Percentiles rank a stretch among this genome's conserved stretches.
Conservation (phyloP, 108 stramenopile species). For the Pseudonitzschia pungens region DNA sequence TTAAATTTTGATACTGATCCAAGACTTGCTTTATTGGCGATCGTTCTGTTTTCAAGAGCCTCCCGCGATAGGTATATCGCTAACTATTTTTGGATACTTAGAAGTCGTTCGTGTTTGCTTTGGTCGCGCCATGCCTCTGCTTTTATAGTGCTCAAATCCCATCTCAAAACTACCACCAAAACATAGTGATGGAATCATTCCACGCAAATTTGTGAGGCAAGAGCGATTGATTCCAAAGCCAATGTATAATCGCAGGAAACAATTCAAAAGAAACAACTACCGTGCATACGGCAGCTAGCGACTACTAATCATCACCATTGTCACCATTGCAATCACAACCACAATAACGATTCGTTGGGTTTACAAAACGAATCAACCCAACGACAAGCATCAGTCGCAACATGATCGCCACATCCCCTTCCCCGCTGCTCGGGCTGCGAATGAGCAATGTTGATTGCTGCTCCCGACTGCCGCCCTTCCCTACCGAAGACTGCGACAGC, state of each 20-base stretch:
- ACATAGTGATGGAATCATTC: not conserved
- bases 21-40: not conserved
- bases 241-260: too few relatives aligned
- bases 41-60: not conserved
- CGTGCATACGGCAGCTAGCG: too few relatives aligned
- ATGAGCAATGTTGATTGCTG: not conserved
- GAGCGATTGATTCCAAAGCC: too few relatives aligned
- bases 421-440: slow-evolving; percentile 19
- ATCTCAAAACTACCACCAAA: not conserved
- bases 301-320: too few relatives aligned
- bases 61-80: not conserved
- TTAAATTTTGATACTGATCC: not conserved
- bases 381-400: not conserved
- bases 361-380: not conserved
- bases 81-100: not conserved
- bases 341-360: too few relatives aligned
- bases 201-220: not conserved
- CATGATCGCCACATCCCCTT: not conserved
- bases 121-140: not conserved
- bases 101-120: not conserved
- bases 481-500: slow-evolving; percentile 5
- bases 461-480: not conserved
- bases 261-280: too few relatives aligned
- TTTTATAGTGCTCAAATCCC: not conserved
- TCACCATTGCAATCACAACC: too few relatives aligned